phyloP scores from a whole-genome alignment of 768 basidiomycete species.

The Amylocystis lapponica region DNA sequence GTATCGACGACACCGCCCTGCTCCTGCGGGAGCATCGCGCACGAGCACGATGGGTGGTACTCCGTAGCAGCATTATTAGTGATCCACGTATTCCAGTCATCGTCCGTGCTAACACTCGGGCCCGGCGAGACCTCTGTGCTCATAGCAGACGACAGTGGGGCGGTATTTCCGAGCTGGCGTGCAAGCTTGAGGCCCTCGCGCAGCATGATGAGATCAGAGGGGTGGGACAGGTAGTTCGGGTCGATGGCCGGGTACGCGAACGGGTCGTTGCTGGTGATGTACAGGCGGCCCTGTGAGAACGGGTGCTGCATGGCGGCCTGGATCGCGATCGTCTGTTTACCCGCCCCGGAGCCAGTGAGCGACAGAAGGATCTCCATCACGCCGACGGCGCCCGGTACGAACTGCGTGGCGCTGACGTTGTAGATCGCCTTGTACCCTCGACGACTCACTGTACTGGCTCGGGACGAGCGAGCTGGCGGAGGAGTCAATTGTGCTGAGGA shows the following conservation, averaged over 20 bases:
- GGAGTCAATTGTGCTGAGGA: constrained; percentile 26
- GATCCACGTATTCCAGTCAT: constrained; percentile 50
- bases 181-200: constrained; percentile 60
- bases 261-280: constrained; percentile 51
- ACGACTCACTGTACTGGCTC: constrained; percentile 39
- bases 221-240: constrained; percentile 56
- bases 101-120: constrained; percentile 44
- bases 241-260: constrained; percentile 61
- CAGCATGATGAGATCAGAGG: constrained; percentile 38
- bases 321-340: constrained; percentile 41
- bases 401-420: constrained; percentile 33
- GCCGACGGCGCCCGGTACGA: constrained; percentile 38
- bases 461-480: constrained; percentile 36
- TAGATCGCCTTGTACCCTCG: constrained; percentile 55
- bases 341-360: constrained; percentile 32
- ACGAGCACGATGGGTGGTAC: constrained; percentile 55
- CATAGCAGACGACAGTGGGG: constrained; percentile 43
- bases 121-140: constrained; percentile 48
- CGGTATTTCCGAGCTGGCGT: constrained; percentile 45
- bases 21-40: constrained; percentile 49
- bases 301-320: constrained; percentile 67
- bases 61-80: constrained; percentile 40
- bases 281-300: constrained; percentile 56
- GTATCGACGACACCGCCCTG: constrained; percentile 56
- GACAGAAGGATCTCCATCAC: constrained; percentile 52